Evolutionary conservation across 176 grass and related monocot genomes (phyloP).

Genomic region (Musa beccarii): DNA sequence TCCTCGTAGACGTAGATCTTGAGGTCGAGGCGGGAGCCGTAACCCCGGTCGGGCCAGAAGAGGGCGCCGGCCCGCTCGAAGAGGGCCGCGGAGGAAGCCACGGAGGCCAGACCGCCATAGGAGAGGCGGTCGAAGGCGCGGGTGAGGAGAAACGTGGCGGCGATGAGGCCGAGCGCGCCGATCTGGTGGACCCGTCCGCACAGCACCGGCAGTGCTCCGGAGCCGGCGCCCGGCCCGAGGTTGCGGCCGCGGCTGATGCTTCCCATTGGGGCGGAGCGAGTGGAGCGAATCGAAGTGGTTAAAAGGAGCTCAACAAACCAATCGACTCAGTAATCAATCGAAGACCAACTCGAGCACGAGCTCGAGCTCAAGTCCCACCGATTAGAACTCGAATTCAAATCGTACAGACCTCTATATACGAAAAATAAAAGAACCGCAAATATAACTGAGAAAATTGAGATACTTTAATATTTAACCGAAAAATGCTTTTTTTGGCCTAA

Average conservation of each 20-base stretch:
- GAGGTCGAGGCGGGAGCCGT: conserved; percentile 34
- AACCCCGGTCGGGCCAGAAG: conserved; percentile 28
- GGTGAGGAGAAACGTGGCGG: conserved; percentile 70
- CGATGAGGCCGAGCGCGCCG: conserved; percentile 46
- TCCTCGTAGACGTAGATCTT: conserved; percentile 76
- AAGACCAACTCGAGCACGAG: too few species aligned
- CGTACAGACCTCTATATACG: too few species aligned
- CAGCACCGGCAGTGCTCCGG: conserved; percentile 8
- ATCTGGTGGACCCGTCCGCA: conserved; percentile 53
- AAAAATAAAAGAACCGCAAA: too few species aligned
- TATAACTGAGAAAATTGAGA: too few species aligned
- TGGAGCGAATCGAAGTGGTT: too few species aligned
- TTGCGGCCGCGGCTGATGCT: conserved; percentile 10
- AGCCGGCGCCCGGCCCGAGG: conserved; percentile 6
- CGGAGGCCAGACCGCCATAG: not conserved
- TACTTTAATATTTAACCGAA: too few species aligned
- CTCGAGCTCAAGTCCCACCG: too few species aligned
- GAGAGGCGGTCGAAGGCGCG: conserved; percentile 39
- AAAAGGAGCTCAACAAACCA: too few species aligned
- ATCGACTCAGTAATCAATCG: too few species aligned
- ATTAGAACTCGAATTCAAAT: too few species aligned
- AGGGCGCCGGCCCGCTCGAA: not conserved
- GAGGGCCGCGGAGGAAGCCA: not conserved
- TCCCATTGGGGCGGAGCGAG: not conserved
- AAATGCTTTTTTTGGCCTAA: too few species aligned